A percentile compares a stretch with the other conserved stretches of the same genome.
Evolutionary conservation across 768 basidiomycete genomes (phyloP).

Genomic region (Rhodosporidiobolus sp.): DNA sequence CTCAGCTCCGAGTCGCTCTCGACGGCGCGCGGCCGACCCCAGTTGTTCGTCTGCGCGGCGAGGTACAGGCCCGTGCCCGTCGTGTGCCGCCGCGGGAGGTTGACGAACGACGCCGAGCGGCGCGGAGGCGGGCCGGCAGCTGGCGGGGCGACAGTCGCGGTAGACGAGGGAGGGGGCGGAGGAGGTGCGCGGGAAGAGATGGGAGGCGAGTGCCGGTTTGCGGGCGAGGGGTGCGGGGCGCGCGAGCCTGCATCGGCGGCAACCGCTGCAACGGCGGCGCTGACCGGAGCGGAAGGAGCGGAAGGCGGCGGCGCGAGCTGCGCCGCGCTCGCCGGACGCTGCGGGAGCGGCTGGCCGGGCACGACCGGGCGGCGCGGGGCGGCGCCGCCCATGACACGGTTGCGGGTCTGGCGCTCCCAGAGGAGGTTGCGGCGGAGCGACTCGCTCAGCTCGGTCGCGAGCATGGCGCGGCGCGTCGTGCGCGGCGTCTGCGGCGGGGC

Average conservation of each 20-base stretch:
- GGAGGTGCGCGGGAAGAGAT: not conserved
- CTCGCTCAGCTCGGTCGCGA: slow-evolving; percentile 79
- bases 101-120: not conserved
- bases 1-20: not conserved
- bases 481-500: slow-evolving; percentile 67
- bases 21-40: too few relatives aligned
- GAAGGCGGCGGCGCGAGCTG: slow-evolving; percentile 1
- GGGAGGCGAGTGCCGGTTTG: slow-evolving; percentile 20
- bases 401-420: slow-evolving; percentile 58
- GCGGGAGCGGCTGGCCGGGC: slow-evolving; percentile 19
- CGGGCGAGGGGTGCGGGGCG: slow-evolving; percentile 16
- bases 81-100: slow-evolving; percentile 19
- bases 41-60: slow-evolving; percentile 3
- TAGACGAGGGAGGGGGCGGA: not conserved
- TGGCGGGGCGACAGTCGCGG: too few relatives aligned
- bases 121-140: not conserved
- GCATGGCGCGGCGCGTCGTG: slow-evolving; percentile 78
- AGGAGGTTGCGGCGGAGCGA: slow-evolving; percentile 73
- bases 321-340: slow-evolving; percentile 4
- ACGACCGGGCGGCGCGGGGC: slow-evolving; percentile 13
- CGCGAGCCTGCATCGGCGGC: slow-evolving; percentile 5
- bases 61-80: slow-evolving; percentile 34
- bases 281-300: too few relatives aligned
- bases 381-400: slow-evolving; percentile 39
- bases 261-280: not conserved